phyloP scores from a whole-genome alignment of 129 eudicot species.

The sunflower (Helianthus annuus) region HanXRQr2.0-SUNRISE NC_035449.2:79529409-79529908 shows the following conservation, averaged over 20 bases:
- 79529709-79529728: background rate
- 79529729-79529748: background rate
- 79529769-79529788: conserved; percentile 92
- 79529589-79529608: conserved; percentile 85
- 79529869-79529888: conserved; percentile 6
- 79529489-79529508: background rate
- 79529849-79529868: conserved; percentile 49
- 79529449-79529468: background rate
- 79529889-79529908: conserved; percentile 13
- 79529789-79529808: conserved; percentile 97
- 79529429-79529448: conserved; percentile 18
- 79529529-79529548: conserved; percentile 45
- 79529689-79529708: background rate
- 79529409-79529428: background rate
- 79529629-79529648: conserved; percentile 96
- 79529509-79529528: background rate
- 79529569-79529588: conserved; percentile 96
- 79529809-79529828: conserved; percentile 92
- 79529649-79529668: conserved; percentile 95
- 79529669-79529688: conserved; percentile 5
- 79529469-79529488: too few species aligned
- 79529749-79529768: conserved; percentile 90
- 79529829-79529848: conserved; percentile 99
- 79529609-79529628: conserved; percentile 83
- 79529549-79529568: conserved; percentile 93